Evolutionary conservation across 306 rosid genomes (phyloP).

Genomic region (Trifolium dubium): DNA sequence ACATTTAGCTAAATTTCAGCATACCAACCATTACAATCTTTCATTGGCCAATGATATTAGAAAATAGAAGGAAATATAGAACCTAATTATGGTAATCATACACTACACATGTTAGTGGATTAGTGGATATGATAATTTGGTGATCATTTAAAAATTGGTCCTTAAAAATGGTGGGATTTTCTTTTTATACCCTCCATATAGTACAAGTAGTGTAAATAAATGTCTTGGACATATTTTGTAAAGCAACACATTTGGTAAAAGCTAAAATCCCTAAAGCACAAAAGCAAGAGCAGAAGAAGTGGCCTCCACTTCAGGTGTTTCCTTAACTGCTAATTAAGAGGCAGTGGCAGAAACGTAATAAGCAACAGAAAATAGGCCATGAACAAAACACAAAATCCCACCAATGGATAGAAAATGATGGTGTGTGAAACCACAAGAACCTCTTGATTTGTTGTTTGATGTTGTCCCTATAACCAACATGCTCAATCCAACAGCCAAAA

Average conservation of each 20-base stretch:
- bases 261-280: conserved; percentile 37
- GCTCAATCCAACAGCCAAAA: conserved; percentile 77
- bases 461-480: conserved; percentile 86
- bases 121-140: background rate
- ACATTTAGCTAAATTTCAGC: background rate
- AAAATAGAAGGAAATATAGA: conserved; percentile 5
- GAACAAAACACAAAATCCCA: conserved; percentile 89
- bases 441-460: conserved; percentile 74
- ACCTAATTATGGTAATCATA: background rate
- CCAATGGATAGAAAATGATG: conserved; percentile 94
- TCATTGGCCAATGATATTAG: conserved; percentile 7
- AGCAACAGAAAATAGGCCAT: conserved; percentile 74
- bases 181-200: background rate
- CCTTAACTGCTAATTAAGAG: conserved; percentile 47
- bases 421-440: conserved; percentile 91
- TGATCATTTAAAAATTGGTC: conserved; percentile 15
- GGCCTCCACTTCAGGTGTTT: conserved; percentile 42
- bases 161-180: no score
- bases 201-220: conserved; percentile 31
- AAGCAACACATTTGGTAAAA: conserved; percentile 37
- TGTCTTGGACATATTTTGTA: conserved; percentile 34
- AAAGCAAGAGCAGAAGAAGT: conserved; percentile 39
- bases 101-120: conserved; percentile 18
- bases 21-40: background rate
- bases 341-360: conserved; percentile 81